Evolutionary conservation across 2,329 filamentous ascomycete genomes (phyloP).

Genomic region (Epichloe brachyelytri): DNA sequence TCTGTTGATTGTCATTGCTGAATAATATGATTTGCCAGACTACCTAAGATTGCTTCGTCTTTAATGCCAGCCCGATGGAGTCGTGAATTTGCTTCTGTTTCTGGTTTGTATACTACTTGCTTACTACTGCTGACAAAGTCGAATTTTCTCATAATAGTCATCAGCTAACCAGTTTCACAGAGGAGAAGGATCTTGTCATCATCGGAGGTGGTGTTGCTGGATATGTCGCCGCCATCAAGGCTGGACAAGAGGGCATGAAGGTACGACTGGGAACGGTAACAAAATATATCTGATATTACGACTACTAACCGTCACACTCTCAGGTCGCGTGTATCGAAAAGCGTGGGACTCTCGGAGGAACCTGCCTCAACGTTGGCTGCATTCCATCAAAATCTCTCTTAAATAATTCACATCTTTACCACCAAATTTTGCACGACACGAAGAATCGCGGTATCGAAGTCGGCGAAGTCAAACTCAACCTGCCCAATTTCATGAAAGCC

Average conservation of each 20-base stretch:
- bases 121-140: background rate
- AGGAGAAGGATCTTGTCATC: constrained; percentile 93
- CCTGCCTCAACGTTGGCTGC: constrained; percentile 97
- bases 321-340: constrained; percentile 98
- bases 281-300: background rate
- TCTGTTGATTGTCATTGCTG: background rate
- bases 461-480: constrained; percentile 91
- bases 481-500: constrained; percentile 93
- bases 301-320: constrained; percentile 4
- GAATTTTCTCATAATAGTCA: background rate
- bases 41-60: constrained; percentile 35
- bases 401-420: constrained; percentile 98
- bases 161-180: constrained; percentile 31
- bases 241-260: constrained; percentile 93
- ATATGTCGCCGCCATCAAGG: constrained; percentile 98
- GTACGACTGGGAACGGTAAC: constrained; percentile 30
- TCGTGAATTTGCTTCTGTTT: constrained; percentile 45
- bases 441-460: constrained; percentile 97
- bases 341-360: constrained; percentile 86
- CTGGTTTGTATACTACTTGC: constrained; percentile 30
- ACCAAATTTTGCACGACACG: constrained; percentile 92
- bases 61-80: constrained; percentile 33
- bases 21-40: constrained; percentile 20
- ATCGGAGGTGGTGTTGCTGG: constrained; percentile 97
- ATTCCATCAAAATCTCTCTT: constrained; percentile 98